Evolutionary conservation across 768 basidiomycete species (phyloP), one percentile per base, ranked within the genome.

Genomic region (Mycena venus): DNA sequence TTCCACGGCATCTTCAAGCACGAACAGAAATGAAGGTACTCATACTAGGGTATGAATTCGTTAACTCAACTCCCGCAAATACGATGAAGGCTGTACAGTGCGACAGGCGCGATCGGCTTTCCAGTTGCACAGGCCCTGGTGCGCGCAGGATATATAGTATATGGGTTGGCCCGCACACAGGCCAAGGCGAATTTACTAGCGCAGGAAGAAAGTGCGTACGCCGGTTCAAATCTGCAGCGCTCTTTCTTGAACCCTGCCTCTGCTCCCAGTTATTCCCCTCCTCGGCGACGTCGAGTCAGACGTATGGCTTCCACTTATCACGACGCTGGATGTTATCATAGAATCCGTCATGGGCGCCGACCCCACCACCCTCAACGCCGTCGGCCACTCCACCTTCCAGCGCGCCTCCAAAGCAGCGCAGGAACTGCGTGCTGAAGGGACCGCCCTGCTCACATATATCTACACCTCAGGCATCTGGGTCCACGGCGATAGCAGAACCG

Each of bases 391-490:
- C 14, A 70, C 84, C 32, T 78, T 83, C 63, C 58, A 77, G 12
- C 81, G 80, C 5, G 74, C 79, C 25, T 68, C 79, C 11, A 73
- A 80, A 2, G 80, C 81, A 23, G 82, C 80, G 10, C 25, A 75
- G 60, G 62, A 70, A 4, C 67, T 76, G 19, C 84, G 85, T 9
- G 82, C 84, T 1, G 36, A 75, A 0, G 75, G 77, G 47, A 80
- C 84, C 0, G 81, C 86, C 8, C 86, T 87, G 75, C 79, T 88
- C 36, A 79, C 84, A 0, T 89, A 85, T 77, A 86, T 89, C 74
- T 86, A 86, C 77, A 85, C 85, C 21, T 87, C 86, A 1, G 88
- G 88, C 14, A 82, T 84, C 1, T 89, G 88, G 88, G 82, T 86
- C 14, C 84, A 87, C 74, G 83, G 84, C 5, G 85, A 88, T 44